phyloP scores from a whole-genome alignment of 225 moss, liverwort and hornwort genomes.

The Bryum argenteum region DNA sequence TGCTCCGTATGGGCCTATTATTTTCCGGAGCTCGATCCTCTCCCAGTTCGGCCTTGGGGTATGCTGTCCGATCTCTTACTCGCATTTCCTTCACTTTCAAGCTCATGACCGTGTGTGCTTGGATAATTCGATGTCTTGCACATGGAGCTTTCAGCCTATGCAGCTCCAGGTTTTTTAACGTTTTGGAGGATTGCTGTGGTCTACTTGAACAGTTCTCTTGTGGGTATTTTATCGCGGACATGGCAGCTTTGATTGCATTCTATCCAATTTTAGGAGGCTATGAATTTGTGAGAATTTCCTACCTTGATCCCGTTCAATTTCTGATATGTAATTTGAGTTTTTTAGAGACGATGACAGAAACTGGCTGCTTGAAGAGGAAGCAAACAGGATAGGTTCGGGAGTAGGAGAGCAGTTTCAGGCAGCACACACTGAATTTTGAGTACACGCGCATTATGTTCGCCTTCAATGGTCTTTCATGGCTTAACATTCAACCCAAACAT shows the following conservation, averaged over 20 bases:
- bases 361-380: no score
- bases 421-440: no score
- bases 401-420: no score
- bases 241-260: slow-evolving; percentile 61
- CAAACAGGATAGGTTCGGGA: no score
- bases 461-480: no score
- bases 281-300: slow-evolving; percentile 71
- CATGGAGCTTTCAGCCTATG: slow-evolving; percentile 19
- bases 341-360: neutral
- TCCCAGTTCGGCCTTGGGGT: slow-evolving; percentile 78
- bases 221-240: slow-evolving; percentile 89
- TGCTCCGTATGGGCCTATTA: slow-evolving; percentile 76
- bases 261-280: slow-evolving; percentile 78
- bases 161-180: slow-evolving; percentile 4
- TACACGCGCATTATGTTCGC: no score
- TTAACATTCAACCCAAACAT: no score
- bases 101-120: neutral
- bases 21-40: slow-evolving; percentile 82
- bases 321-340: neutral
- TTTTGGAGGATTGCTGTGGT: slow-evolving; percentile 22
- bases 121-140: slow-evolving; percentile 7
- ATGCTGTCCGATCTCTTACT: slow-evolving; percentile 27
- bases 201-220: slow-evolving; percentile 77
- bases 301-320: slow-evolving; percentile 21
- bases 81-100: slow-evolving; percentile 13